Conservation (phyloP, 148 eudicot genomes). For the Chenopodium suecicum region DNA sequence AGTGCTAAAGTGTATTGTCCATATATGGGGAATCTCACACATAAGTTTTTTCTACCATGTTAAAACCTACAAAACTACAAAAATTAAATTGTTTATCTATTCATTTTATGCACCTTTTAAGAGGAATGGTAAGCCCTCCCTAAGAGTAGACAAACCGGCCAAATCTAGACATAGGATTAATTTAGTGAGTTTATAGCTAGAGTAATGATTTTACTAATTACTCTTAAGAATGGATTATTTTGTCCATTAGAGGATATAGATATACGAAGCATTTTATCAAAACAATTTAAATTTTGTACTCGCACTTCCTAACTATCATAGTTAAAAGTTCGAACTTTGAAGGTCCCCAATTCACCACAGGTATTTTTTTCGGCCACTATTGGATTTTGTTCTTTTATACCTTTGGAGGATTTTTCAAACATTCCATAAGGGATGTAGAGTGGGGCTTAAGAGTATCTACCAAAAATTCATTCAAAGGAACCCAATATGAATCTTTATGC, state of each 20-base stretch:
- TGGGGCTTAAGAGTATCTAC: not conserved
- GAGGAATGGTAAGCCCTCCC: too few relatives aligned
- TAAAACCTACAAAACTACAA: not conserved
- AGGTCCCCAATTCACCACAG: too few relatives aligned
- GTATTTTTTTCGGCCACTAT: too few relatives aligned
- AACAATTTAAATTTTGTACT: too few relatives aligned
- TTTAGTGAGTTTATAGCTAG: not conserved
- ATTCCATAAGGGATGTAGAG: not conserved
- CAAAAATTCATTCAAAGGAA: not conserved
- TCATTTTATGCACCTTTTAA: too few relatives aligned
- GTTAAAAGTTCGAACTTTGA: too few relatives aligned
- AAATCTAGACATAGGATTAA: not conserved
- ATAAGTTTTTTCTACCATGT: not conserved
- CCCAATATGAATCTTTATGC: not conserved
- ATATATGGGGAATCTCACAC: not conserved
- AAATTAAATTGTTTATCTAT: too few relatives aligned
- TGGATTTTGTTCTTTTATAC: not conserved
- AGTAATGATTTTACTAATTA: not conserved
- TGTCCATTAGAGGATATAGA: not conserved
- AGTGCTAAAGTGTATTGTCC: not conserved
- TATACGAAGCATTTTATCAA: too few relatives aligned
- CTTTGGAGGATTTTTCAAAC: not conserved
- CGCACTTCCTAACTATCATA: too few relatives aligned
- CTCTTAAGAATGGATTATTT: not conserved
- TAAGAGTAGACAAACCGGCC: too few relatives aligned